A percentile compares a stretch with the other conserved stretches of the same genome.
phyloP scores from a whole-genome alignment of 345 rosid genomes.

The Heritiera littoralis region DNA sequence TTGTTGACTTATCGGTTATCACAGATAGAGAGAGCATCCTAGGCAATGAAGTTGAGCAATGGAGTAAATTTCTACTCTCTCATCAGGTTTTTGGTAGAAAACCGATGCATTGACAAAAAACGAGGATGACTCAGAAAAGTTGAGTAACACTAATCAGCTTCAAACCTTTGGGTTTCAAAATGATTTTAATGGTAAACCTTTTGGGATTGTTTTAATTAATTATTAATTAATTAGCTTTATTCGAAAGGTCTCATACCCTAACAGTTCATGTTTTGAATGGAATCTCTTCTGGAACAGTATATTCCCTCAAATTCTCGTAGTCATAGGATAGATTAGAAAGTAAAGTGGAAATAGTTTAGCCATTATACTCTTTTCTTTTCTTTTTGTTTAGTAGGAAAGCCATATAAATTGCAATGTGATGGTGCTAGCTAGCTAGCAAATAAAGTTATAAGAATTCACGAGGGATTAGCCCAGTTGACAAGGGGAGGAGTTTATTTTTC shows the following conservation, averaged over 20 bases:
- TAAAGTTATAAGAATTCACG: background rate
- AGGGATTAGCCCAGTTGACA: no score
- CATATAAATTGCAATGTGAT: constrained; percentile 21
- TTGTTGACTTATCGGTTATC: background rate
- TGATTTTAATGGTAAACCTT: background rate
- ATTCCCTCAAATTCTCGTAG: background rate
- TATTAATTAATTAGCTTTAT: constrained; percentile 3
- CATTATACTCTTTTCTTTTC: background rate
- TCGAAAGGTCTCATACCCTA: constrained; percentile 4
- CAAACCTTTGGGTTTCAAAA: background rate
- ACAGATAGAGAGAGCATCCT: background rate
- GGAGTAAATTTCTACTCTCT: background rate
- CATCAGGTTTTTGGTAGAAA: background rate
- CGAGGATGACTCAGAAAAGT: no score
- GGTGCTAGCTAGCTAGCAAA: constrained; percentile 3
- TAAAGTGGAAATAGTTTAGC: background rate
- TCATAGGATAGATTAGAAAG: background rate
- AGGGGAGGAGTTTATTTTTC: no score
- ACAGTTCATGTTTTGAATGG: background rate
- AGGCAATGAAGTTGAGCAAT: background rate
- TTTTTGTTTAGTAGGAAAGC: background rate
- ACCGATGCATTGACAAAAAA: background rate
- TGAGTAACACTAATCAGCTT: background rate
- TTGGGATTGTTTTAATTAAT: background rate
- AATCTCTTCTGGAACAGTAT: background rate